Evolutionary conservation across 306 rosid species (phyloP), one percentile per base, ranked within the genome.

Genomic region (Amphicarpaea edgeworthii): DNA sequence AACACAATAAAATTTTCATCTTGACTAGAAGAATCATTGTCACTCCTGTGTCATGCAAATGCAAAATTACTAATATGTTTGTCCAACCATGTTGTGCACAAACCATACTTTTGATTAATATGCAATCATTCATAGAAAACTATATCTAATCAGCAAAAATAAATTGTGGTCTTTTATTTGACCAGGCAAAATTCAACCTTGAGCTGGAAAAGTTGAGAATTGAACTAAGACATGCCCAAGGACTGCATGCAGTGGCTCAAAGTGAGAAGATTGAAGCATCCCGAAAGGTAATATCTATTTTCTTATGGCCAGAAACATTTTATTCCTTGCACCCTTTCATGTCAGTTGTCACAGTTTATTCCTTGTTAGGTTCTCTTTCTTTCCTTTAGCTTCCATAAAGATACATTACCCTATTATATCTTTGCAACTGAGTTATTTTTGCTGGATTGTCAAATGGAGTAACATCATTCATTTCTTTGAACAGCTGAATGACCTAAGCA

Each of bases 121-220:
- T 75, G 41, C 24, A 19, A 42, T 70, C 64, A 32, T 61, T 20
- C 8, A 1, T 34, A 68, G 26, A 50, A 57, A 59, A n/a, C 20
- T 55, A 8, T 4, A 19, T 55, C 45, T 51, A 20, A 5, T 61
- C 57, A 66, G 54, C 46, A 42, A 76, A 34, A n/a, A n/a, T n/a
- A n/a, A n/a, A n/a, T 59, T 50, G 58, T 41, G 45, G 57, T 61
- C 66, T 47, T 71, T 75, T 81, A 49, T 68, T n/a, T 82, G 69
- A 73, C 70, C 92, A 95, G 99, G 87, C 17, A n/a, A 77, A 77
- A 76, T 40, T 96, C 57, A 82, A 81, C 84, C 80, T 90, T 74
- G 98, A 90, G 85, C 86, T 96, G 66, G 98, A 96, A 82, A 89
- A 86, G 88, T 83, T 96, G 81, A 92, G 97, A 85, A 83, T 84